These are phyloP conservation scores for Candida sp. DNA, from an alignment of 1,139 yeast genomes.

Conservation along the genomic window DNA sequence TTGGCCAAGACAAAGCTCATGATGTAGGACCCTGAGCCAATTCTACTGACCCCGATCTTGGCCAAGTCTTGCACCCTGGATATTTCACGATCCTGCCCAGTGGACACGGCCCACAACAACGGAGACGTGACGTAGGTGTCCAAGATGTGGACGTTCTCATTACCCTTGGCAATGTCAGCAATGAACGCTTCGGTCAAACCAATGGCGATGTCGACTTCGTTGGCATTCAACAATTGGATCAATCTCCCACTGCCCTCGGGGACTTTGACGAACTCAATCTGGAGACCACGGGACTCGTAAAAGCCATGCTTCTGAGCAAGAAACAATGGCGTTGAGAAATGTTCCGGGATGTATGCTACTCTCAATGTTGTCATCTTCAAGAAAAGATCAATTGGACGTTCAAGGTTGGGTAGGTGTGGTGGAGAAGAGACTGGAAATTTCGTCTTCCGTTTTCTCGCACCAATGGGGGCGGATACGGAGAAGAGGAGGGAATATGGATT, in stretches of 20 bases:
- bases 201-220: constrained; percentile 76
- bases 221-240: constrained; percentile 69
- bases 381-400: not conserved
- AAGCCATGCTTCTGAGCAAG: constrained; percentile 68
- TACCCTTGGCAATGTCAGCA: constrained; percentile 79
- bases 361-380: constrained; percentile 22
- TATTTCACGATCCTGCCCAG: constrained; percentile 64
- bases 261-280: constrained; percentile 70
- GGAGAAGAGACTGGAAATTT: not conserved
- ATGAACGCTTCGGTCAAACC: constrained; percentile 94
- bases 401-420: not conserved
- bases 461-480: not conserved
- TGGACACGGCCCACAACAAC: constrained; percentile 87
- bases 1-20: constrained; percentile 88
- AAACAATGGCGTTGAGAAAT: constrained; percentile 85
- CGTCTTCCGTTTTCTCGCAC: not conserved
- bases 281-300: constrained; percentile 48
- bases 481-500: too few species aligned
- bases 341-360: constrained; percentile 92
- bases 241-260: constrained; percentile 92
- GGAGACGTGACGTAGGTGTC: constrained; percentile 91
- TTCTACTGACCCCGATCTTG: constrained; percentile 81
- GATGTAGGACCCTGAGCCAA: constrained; percentile 91
- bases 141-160: constrained; percentile 61
- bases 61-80: constrained; percentile 54